Evolutionary conservation across 805 yeast genomes (phyloP), one percentile per base, ranked within the genome.

Genomic region (Starmerella vaccinii): DNA sequence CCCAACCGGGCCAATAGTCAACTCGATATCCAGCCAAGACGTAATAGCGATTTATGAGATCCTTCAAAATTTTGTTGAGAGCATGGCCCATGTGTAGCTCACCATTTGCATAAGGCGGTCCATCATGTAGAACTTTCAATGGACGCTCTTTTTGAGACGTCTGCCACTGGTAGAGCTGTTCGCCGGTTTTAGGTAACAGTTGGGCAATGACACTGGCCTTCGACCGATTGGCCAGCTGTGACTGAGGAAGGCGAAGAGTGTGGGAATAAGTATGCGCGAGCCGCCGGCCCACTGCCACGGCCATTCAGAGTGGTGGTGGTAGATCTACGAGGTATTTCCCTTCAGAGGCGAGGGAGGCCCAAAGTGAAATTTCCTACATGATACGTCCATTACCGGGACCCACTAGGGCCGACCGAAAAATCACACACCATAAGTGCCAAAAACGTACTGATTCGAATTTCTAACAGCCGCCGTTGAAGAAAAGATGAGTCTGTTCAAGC

Each of bases 31-130:
- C 84, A 34, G 71, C 65, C 19, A 81, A 63, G 23, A 89, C 68
- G 61, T 86, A 80, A 58, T 70, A 81, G 47, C 99, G 71, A 55
- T 78, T 77, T 41, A 90, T 77, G 42, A 92, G 79, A 65, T 92
- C 99, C 65, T 92, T 92, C 49, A 87, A 66, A 19, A 88, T 76
- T 63, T 92, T 90, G 69, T 92, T 92, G 59, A 92, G 68, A 0
- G 97, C 86, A 68, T 92, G 99, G 18, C 49, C 97, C 87, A 89
- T 66, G 65, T 92, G 99, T 21, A 92, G 69, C 55, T 82, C 87
- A 3, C 97, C 98, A 63, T 92, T 92, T 12, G 98, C 97, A 67
- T 90, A 92, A 0, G 99, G 99, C 0, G 99, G 99, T 0, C 99
- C 99, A 67, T 92, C 99, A 59, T 89, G 97, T 1, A 92, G 68